phyloP scores from a whole-genome alignment of 257 asterid species.

The Verbena officinalis region DNA sequence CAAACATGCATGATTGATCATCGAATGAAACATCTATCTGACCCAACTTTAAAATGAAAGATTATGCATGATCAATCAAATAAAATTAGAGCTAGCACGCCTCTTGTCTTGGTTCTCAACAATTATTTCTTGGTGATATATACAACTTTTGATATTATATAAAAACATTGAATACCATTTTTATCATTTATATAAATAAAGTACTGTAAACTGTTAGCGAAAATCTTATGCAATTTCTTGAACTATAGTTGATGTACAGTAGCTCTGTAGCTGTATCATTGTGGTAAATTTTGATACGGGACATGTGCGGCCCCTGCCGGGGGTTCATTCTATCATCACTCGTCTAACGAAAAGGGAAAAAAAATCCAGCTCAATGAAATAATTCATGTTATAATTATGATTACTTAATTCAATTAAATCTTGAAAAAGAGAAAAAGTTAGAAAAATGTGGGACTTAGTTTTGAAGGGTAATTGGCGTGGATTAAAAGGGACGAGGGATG shows the following conservation, averaged over 20 bases:
- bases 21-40: conserved; percentile 29
- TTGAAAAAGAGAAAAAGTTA: neutral
- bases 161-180: too few relatives aligned
- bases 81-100: neutral
- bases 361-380: neutral
- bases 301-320: too few relatives aligned
- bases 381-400: neutral
- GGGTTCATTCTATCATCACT: neutral
- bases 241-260: too few relatives aligned
- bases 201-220: too few relatives aligned
- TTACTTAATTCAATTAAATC: neutral
- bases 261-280: too few relatives aligned
- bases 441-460: neutral
- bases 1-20: conserved; percentile 35
- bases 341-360: neutral
- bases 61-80: too few relatives aligned
- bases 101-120: neutral
- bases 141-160: too few relatives aligned
- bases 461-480: conserved; percentile 33
- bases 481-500: conserved; percentile 40
- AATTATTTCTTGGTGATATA: too few relatives aligned
- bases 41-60: conserved; percentile 1
- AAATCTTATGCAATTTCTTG: too few relatives aligned
- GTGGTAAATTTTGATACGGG: too few relatives aligned
- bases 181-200: neutral